Evolutionary conservation across 257 asterid genomes (phyloP), one percentile per base, ranked within the genome.

Genomic region (Perilla frutescens): DNA sequence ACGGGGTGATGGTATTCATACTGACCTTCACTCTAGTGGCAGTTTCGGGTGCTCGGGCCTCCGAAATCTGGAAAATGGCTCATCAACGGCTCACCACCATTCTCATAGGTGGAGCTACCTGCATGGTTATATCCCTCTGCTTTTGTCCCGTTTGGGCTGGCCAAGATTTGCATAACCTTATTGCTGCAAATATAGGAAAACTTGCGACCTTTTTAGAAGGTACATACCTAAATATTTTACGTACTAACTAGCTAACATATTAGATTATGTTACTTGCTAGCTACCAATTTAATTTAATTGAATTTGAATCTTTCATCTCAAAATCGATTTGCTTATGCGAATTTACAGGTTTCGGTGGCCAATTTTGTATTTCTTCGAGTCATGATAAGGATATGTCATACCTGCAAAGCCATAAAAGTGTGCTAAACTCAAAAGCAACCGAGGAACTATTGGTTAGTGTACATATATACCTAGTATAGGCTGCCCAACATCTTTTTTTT

Each of bases 101-200:
- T 15, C 72, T 84, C 15, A 81, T 89, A 34, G 97, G 96, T 0
- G 89, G 79, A 8, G 86, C 83, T 7, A 68, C 91, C 0, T 91
- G 97, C 75, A 80, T 91, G 65, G 7, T 80, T 1, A 70, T 89
- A 4, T 91, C 96, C 68, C 37, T 87, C 10, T 71, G 66, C 74
- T 43, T 85, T 56, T 77, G 73, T 55, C 97, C 97, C 0, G 97
- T 84, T 32, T 91, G 97, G 97, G 97, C 97, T 11, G 97, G 97
- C 5, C 81, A 80, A 64, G 96, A 91, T 81, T 77, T 91, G 74
- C 96, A 89, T 44, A 81, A 82, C 14, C 76, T 84, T 8, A 1
- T 79, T 29, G 70, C 83, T 71, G n/a, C 34, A 6, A 85, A 91
- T 68, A 55, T 91, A 3, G 83, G 80, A 11, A 91, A 87, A 8